These are phyloP conservation scores for Lactarius trivialis DNA, from an alignment of 768 basidiomycete species.

Conservation along the genomic window DNA sequence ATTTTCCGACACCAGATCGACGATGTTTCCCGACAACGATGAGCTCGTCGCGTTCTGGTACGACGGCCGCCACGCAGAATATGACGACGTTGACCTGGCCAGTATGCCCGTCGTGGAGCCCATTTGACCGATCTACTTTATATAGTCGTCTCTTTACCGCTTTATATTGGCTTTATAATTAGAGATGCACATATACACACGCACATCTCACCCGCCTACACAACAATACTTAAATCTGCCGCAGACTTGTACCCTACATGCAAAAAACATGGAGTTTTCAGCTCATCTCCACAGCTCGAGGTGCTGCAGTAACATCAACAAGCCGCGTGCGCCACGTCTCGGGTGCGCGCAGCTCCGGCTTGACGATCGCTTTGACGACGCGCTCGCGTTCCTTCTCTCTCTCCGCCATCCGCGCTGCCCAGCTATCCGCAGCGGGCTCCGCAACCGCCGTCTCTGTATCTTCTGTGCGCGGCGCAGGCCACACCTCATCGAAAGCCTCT, in stretches of 20 bases:
- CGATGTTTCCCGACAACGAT: conserved; percentile 16
- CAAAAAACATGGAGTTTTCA: not conserved
- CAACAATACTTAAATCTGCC: not conserved
- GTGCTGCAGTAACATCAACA: not conserved
- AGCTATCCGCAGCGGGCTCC: conserved; percentile 14
- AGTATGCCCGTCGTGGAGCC: conserved; percentile 10
- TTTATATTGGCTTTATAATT: not conserved
- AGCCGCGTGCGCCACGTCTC: conserved; percentile 17
- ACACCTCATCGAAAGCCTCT: conserved; percentile 56
- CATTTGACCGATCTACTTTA: not conserved
- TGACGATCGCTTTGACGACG: conserved; percentile 13
- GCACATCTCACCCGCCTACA: not conserved
- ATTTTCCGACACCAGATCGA: conserved; percentile 19
- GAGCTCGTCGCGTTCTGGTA: conserved; percentile 23
- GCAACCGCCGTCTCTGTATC: conserved; percentile 31
- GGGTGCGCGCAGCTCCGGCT: conserved; percentile 16
- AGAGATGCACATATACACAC: too few relatives aligned
- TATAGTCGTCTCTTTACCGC: not conserved
- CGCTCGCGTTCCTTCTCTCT: conserved; percentile 19
- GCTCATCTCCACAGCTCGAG: not conserved
- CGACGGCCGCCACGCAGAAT: conserved; percentile 17
- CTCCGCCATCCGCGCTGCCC: conserved; percentile 22
- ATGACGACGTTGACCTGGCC: conserved; percentile 14
- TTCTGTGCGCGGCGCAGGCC: conserved; percentile 43
- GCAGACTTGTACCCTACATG: not conserved